These are phyloP conservation scores for Monosporozyma yasuniensis DNA, from an alignment of 805 yeast genomes.

Conservation along the genomic window DNA sequence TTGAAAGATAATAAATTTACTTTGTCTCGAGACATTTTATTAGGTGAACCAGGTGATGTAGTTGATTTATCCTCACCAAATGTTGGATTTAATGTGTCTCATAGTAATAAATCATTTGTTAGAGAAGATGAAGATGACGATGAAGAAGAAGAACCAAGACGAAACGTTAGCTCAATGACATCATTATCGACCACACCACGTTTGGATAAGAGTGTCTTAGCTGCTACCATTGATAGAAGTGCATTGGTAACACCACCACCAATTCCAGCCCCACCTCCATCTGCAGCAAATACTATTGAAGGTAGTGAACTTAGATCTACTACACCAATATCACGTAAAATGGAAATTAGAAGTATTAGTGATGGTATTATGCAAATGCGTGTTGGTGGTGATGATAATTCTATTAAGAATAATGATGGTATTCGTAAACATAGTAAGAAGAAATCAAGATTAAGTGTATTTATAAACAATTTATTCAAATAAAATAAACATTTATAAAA, in stretches of 20 bases:
- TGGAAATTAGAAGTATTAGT: conserved; percentile 18
- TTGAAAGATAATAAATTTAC: background rate
- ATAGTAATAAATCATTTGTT: background rate
- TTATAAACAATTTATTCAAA: conserved; percentile 13
- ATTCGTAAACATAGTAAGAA: conserved; percentile 10
- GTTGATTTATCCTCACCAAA: conserved; percentile 18
- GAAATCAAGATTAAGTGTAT: conserved; percentile 16
- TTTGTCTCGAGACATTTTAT: conserved; percentile 16
- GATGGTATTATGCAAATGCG: conserved; percentile 15
- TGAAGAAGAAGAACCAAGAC: background rate
- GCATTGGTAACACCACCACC: background rate
- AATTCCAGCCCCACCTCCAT: background rate
- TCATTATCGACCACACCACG: background rate
- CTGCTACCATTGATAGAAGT: background rate
- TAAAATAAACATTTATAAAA: background rate
- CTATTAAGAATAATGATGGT: background rate
- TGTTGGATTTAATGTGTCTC: background rate
- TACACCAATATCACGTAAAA: background rate
- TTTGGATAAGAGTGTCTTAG: background rate
- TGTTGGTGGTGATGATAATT: background rate
- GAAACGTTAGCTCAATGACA: background rate
- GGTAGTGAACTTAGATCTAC: background rate
- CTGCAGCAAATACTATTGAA: background rate
- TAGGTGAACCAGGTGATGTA: conserved; percentile 30
- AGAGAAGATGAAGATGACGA: background rate